phyloP scores from a whole-genome alignment of 225 moss, liverwort and hornwort species.

The Pseudisothecium myosuroides region DNA sequence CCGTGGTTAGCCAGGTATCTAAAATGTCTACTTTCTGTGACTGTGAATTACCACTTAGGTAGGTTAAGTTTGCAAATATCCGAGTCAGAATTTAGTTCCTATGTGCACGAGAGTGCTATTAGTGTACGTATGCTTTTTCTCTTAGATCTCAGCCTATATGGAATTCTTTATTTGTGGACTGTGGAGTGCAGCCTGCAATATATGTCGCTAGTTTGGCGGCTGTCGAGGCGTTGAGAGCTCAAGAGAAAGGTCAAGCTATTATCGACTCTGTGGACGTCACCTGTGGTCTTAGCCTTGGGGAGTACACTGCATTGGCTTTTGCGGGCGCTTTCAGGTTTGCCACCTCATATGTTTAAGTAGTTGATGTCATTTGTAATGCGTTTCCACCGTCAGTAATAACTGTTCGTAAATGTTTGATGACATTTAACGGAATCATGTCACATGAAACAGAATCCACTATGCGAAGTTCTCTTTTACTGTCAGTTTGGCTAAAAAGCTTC shows the following conservation, averaged over 20 bases:
- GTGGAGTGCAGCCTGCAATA: constrained; percentile 74
- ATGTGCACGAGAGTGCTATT: background rate
- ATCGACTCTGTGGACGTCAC: constrained; percentile 91
- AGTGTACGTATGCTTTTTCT: background rate
- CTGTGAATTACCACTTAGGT: background rate
- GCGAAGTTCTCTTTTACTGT: background rate
- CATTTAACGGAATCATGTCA: background rate
- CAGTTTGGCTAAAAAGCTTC: background rate
- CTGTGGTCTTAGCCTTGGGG: constrained; percentile 94
- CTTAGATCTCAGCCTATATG: background rate
- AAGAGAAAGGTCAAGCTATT: constrained; percentile 79
- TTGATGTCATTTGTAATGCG: background rate
- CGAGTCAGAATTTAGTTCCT: background rate
- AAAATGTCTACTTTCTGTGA: background rate
- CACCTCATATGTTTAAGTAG: background rate
- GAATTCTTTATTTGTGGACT: background rate
- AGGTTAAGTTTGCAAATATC: background rate
- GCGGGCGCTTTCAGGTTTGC: constrained; percentile 89
- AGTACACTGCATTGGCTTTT: constrained; percentile 97
- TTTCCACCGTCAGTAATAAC: background rate
- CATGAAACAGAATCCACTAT: background rate
- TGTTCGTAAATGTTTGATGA: background rate
- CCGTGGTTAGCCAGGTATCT: constrained; percentile 86
- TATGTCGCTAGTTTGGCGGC: constrained; percentile 98
- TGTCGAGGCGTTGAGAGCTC: constrained; percentile 84